phyloP scores from a whole-genome alignment of 352 stramenopile species.

The Phytophthora constricta region DNA sequence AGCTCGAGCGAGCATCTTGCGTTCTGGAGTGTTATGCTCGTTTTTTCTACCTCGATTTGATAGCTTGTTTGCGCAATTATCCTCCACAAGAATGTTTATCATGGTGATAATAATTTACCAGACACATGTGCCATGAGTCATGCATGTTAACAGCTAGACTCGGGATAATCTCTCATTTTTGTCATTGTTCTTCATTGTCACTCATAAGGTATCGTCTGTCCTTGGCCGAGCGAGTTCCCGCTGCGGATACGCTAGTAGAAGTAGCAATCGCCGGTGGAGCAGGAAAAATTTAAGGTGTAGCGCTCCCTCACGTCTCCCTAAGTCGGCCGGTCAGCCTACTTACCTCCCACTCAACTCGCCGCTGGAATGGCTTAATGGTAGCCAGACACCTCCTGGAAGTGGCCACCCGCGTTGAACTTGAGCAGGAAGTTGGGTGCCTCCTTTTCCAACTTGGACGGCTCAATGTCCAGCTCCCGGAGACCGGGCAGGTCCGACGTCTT shows the following conservation, averaged over 20 bases:
- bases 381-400: slow-evolving; percentile 93
- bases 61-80: slow-evolving; percentile 28
- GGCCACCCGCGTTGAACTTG: slow-evolving; percentile 93
- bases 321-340: neutral
- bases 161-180: slow-evolving; percentile 28
- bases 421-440: slow-evolving; percentile 96
- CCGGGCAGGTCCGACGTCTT: slow-evolving; percentile 84
- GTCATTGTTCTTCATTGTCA: slow-evolving; percentile 38
- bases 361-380: slow-evolving; percentile 71
- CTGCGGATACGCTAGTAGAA: slow-evolving; percentile 13
- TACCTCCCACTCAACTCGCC: slow-evolving; percentile 2
- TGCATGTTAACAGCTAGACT: neutral
- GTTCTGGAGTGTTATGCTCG: slow-evolving; percentile 4
- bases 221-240: slow-evolving; percentile 11
- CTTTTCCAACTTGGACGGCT: slow-evolving; percentile 94
- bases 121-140: neutral
- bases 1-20: slow-evolving; percentile 27
- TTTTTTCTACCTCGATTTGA: neutral
- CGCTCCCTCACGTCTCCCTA: slow-evolving; percentile 26
- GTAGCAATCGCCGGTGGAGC: slow-evolving; percentile 4
- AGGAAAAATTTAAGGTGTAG: slow-evolving; percentile 15
- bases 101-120: too few relatives aligned
- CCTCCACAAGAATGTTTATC: slow-evolving; percentile 23
- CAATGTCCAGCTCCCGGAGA: slow-evolving; percentile 85
- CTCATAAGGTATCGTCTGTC: slow-evolving; percentile 43